These are phyloP conservation scores for Fallopia convolvulus DNA, from an alignment of 148 eudicot genomes.

Conservation along the genomic window DNA sequence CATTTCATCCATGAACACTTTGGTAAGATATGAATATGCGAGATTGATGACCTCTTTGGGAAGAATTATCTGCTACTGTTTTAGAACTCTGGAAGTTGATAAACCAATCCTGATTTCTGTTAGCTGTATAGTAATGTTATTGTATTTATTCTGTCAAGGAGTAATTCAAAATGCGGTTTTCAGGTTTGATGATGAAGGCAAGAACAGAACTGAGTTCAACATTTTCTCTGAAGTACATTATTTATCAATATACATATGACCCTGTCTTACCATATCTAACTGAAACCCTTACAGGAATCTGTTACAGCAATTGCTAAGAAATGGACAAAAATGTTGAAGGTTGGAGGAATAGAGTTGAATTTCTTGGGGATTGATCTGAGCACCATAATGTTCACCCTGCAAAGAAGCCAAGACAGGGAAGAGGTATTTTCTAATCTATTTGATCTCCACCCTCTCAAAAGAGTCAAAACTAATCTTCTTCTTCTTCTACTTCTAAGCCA, in stretches of 20 bases:
- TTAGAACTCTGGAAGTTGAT: too few species aligned
- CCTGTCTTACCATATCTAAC: not conserved
- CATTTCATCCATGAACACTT: not conserved
- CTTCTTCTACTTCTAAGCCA: too few species aligned
- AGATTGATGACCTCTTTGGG: too few species aligned
- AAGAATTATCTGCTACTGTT: too few species aligned
- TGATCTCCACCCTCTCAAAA: too few species aligned
- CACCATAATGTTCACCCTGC: conserved; percentile 86
- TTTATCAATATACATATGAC: not conserved
- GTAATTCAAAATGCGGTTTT: too few species aligned
- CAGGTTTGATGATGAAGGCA: too few species aligned
- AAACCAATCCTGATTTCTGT: not conserved
- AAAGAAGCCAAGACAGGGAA: conserved; percentile 56
- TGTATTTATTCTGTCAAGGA: not conserved
- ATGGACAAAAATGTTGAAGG: conserved; percentile 75
- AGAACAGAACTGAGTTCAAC: too few species aligned
- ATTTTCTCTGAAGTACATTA: too few species aligned
- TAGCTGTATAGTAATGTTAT: not conserved
- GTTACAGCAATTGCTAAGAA: conserved; percentile 62
- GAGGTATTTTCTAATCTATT: conserved; percentile 42
- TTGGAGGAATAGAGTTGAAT: conserved; percentile 61
- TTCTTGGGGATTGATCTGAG: conserved; percentile 68
- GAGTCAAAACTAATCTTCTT: too few species aligned
- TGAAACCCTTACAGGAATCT: conserved; percentile 42
- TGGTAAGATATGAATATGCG: not conserved